Base-by-base conservation (phyloP, 208 protist genomes). In the Trypanosoma vivax region DNA sequence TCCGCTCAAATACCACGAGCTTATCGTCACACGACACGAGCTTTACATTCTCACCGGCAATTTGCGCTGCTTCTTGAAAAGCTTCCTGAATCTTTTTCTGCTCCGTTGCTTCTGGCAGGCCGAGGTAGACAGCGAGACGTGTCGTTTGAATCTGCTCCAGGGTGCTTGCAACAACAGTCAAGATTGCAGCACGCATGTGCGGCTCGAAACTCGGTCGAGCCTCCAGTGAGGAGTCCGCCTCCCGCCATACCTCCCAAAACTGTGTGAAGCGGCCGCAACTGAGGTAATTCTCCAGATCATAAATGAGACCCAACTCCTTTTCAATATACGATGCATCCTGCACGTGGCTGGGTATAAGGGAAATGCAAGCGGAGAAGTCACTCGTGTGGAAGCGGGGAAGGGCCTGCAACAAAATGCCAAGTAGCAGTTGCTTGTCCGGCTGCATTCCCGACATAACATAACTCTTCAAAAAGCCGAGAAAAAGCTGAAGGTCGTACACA, bases 241-340 rank as follows among this genome's bases (percentile, higher is more conserved):
- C 60, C 28, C 31, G 59, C 82, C 86, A 93, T 64, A 81, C 73
- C 24, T 66, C 43, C 82, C 86, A 93, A 59, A 93, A 93, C 57
- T 70, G 62, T 4, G 70, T 65, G 48, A 93, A 93, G 45, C 76
- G 50, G 19, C 86, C 81, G 46, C 82, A 85, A 65, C 73, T 86
- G 47, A 93, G 74, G 16, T 86, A 74, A 57, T 93, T 93, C 68
- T 93, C 86, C n/a, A 88, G 70, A 39, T 85, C 86, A 60, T 93
- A 92, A 49, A 92, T 87, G 54, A 70, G 71, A 49, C 69, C 70
- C 1, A 93, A 53, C 55, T 90, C 82, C 67, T 87, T 83, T 65
- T 86, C 76, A 34, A 90, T 76, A 49, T 64, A 77, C 23, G 68
- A 27, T 7, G 76, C 73, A 52, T 88, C 79, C 71, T 93, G 86